Evolutionary conservation across 148 eudicot species (phyloP), one percentile per base, ranked within the genome.

Genomic region (Silene uniflora): DNA sequence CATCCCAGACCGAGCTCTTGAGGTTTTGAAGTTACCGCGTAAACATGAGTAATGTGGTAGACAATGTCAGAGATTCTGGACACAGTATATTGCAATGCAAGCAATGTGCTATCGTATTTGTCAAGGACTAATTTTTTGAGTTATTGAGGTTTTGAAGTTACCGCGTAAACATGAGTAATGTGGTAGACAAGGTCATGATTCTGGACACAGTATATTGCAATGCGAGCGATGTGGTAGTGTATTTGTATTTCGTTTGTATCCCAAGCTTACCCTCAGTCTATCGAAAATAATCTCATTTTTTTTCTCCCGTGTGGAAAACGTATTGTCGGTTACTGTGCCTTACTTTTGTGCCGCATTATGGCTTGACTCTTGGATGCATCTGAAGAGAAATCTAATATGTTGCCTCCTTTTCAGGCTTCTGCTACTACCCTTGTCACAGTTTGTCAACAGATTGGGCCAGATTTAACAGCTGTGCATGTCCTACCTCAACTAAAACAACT

Each of bases 391-490:
- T 21, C 52, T 49, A 35, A 39, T 39, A 13, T 69, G 13, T 70
- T 63, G 29, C 60, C 60, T 69, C 52, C 72, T 67, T 77, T n/a
- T 71, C 87, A 95, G 98, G 91, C 84, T 86, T 93, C 97, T 75
- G 97, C 96, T 55, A 83, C 86, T 55, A 84, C 91, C 76, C 92
- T 95, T 27, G 63, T 89, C 75, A 84, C 92, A 75, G 82, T 89
- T 74, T 95, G 92, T 86, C 89, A 88, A 83, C 91, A 83, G 74
- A 89, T 95, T 84, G 99, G 99, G 72, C 87, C 91, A 76, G 89
- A 90, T 82, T 87, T 89, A 79, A 91, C 99, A 71, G 91, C 91
- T 81, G 72, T 84, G 84, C 90, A 88, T 82, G 86, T 92, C 73
- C 79, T 95, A 55, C 99, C 99, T 79, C 89, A 91, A 82, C 90